phyloP scores from a whole-genome alignment of 345 rosid species.

The Lenwebbia sp. region DNA sequence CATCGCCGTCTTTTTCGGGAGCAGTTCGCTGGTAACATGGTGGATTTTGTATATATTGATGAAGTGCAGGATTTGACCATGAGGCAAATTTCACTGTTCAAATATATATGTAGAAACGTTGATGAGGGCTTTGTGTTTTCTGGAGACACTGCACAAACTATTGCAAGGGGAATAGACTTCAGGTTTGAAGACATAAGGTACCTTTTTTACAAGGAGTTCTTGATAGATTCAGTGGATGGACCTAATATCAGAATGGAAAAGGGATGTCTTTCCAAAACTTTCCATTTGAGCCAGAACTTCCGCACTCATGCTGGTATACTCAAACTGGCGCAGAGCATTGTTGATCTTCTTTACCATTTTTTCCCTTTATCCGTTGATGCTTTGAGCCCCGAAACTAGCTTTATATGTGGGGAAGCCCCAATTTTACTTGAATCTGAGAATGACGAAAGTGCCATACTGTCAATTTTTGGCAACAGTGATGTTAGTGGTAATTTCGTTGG shows the following conservation, averaged over 20 bases:
- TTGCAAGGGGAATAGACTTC: conserved; percentile 39
- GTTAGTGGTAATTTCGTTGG: background rate
- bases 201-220: conserved; percentile 34
- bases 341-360: conserved; percentile 30
- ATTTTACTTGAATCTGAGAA: conserved; percentile 21
- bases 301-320: conserved; percentile 44
- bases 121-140: conserved; percentile 37
- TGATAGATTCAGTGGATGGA: conserved; percentile 5
- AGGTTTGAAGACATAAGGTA: conserved; percentile 38
- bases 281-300: conserved; percentile 39
- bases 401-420: conserved; percentile 39
- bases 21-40: conserved; percentile 12
- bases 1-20: conserved; percentile 7
- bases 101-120: conserved; percentile 26
- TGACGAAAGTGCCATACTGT: conserved; percentile 22
- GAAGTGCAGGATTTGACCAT: conserved; percentile 59
- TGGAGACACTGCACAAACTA: conserved; percentile 39
- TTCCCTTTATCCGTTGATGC: conserved; percentile 29
- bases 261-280: conserved; percentile 21
- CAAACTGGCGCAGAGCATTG: conserved; percentile 39
- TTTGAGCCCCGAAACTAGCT: conserved; percentile 24
- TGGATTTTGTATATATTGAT: conserved; percentile 46
- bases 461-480: conserved; percentile 25
- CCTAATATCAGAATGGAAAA: conserved; percentile 9
- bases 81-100: conserved; percentile 44